Evolutionary conservation across 805 yeast species (phyloP), one percentile per base, ranked within the genome.

Genomic region (Ogataea methanolica): DNA sequence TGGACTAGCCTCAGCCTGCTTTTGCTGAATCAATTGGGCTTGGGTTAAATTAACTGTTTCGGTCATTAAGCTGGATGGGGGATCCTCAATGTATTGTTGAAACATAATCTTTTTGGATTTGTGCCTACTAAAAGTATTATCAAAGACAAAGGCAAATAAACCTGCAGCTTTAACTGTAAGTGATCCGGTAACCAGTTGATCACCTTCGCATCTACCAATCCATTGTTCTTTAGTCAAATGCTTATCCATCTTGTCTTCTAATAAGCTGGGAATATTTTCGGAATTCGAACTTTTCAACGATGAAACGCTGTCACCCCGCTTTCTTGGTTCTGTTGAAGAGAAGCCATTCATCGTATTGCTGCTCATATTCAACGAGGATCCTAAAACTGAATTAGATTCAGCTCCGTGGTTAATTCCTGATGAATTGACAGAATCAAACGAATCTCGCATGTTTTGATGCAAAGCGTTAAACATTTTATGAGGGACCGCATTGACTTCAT

Each of bases 91-190:
- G 46, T 70, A 69, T 40, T 75, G 78, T 46, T 82, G 77, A 65
- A 90, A 90, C 47, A 82, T 71, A 1, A 92, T 81, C 50, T 85
- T 88, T 65, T 92, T 94, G 41, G 89, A 82, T 21, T 83, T 84
- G 33, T 85, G 88, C 59, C 87, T 89, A 33, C 96, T 85, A 57
- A 90, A 88, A 0, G 96, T 85, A 68, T 92, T 92, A 67, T 92
- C 98, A 60, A 92, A 85, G 23, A 94, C 84, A 62, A 92, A 87
- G 0, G 97, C 97, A 66, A 78, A 85, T 58, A 83, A 76, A 1
- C 92, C 92, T 8, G 83, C 86, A 22, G 74, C 70, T 2, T 65
- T 66, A 2, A 83, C 83, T n/a, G 73, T 72, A 49, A 83, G 72
- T 26, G 72, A 68, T 1, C 91, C 96, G 42, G 79, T 79, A 44